Percentiles rank a stretch among this genome's conserved stretches.
phyloP scores from a whole-genome alignment of 2,329 filamentous ascomycete genomes.

The Colletotrichum camelliae region DNA sequence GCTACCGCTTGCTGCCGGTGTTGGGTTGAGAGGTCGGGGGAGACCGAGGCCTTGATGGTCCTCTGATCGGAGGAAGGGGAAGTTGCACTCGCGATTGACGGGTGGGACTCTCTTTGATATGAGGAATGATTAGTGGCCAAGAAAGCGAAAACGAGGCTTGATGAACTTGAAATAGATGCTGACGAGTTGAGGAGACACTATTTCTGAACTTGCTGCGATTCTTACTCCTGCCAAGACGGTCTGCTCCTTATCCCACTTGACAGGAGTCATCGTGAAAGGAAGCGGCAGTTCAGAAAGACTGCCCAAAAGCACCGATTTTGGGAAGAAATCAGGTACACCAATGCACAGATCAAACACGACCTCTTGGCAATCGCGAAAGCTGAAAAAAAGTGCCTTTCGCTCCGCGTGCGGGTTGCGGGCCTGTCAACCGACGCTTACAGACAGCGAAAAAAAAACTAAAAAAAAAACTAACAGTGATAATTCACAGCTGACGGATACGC shows the following conservation, averaged over 20 bases:
- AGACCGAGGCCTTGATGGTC: not conserved
- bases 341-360: not conserved
- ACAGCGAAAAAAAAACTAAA: not conserved
- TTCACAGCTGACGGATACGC: not conserved
- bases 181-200: not conserved
- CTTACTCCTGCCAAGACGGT: not conserved
- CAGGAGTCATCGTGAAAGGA: not conserved
- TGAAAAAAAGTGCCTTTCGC: not conserved
- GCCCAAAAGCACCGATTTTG: not conserved
- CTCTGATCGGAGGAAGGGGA: not conserved
- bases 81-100: not conserved
- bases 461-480: not conserved
- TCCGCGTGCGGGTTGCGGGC: not conserved
- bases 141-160: not conserved
- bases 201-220: not conserved
- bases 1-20: not conserved
- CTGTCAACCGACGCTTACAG: not conserved
- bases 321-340: not conserved
- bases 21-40: not conserved
- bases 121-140: not conserved
- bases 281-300: not conserved
- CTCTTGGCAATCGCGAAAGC: slow-evolving; percentile 1
- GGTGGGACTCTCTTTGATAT: not conserved
- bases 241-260: not conserved
- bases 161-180: not conserved